Percentiles rank a stretch among this genome's conserved stretches.
These are phyloP conservation scores for Sequoia sempervirens DNA, from an alignment of 75 land plant species.

Conservation along the genomic window DNA sequence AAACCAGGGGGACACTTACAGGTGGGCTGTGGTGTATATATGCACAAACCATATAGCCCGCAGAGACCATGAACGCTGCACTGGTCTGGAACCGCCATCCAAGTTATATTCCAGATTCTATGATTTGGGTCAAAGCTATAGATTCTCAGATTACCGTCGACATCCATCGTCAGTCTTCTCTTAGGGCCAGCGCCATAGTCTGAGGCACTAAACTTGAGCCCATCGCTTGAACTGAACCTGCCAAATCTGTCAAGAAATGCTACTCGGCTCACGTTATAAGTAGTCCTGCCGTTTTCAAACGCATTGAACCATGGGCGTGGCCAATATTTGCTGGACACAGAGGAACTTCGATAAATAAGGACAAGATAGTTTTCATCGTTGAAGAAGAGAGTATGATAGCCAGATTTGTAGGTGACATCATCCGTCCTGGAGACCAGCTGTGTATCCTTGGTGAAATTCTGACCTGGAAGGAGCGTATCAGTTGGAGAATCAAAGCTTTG, in stretches of 20 bases:
- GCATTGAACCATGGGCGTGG: neutral
- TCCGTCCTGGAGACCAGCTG: too few relatives aligned
- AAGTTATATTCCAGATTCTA: constrained; percentile 28
- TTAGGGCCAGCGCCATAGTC: constrained; percentile 29
- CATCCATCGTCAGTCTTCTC: constrained; percentile 41
- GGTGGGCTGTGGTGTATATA: constrained; percentile 16
- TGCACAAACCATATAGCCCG: constrained; percentile 42
- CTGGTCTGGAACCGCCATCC: constrained; percentile 25
- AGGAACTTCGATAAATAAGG: neutral
- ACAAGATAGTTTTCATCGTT: neutral
- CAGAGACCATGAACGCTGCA: constrained; percentile 50
- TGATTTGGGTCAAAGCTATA: constrained; percentile 27
- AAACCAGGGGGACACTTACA: constrained; percentile 52
- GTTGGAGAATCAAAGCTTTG: too few relatives aligned
- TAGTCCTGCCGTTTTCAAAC: neutral
- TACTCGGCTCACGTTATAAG: constrained; percentile 30
- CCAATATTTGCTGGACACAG: neutral
- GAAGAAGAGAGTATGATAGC: too few relatives aligned
- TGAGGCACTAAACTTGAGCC: constrained; percentile 21
- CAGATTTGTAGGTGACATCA: too few relatives aligned
- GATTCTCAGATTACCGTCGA: constrained; percentile 52
- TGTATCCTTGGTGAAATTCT: too few relatives aligned
- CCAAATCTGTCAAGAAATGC: constrained; percentile 31
- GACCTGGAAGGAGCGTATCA: too few relatives aligned
- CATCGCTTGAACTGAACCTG: constrained; percentile 31